These are phyloP conservation scores for Jimgerdemannia flammicorona DNA, from an alignment of 192 early-diverging fungal genomes.

Conservation along the genomic window DNA sequence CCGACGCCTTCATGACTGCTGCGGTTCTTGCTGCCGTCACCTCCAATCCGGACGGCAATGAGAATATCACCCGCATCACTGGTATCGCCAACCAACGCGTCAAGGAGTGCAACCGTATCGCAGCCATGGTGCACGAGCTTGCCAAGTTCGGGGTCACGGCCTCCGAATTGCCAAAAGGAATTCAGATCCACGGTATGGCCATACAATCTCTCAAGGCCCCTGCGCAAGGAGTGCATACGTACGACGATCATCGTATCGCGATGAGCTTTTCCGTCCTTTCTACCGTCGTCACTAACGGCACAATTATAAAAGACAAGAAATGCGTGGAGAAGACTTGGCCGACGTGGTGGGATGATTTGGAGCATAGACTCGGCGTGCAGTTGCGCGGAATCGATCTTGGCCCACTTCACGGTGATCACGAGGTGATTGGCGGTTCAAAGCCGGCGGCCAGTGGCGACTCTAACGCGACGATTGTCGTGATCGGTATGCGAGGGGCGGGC, in stretches of 20 bases:
- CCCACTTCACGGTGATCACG: background rate
- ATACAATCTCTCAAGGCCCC: slow-evolving; percentile 46
- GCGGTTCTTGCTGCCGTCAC: slow-evolving; percentile 91
- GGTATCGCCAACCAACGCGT: slow-evolving; percentile 98
- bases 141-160: slow-evolving; percentile 83
- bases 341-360: slow-evolving; percentile 95
- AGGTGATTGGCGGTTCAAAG: background rate
- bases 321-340: slow-evolving; percentile 99
- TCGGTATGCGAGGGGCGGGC: slow-evolving; percentile 99
- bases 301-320: slow-evolving; percentile 86
- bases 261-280: slow-evolving; percentile 94
- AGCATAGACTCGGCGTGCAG: slow-evolving; percentile 68
- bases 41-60: slow-evolving; percentile 31
- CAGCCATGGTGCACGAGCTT: slow-evolving; percentile 93
- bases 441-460: slow-evolving; percentile 3
- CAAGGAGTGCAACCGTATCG: slow-evolving; percentile 98
- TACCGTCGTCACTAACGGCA: slow-evolving; percentile 67
- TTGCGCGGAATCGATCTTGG: slow-evolving; percentile 54
- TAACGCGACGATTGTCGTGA: slow-evolving; percentile 74
- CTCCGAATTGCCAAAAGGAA: slow-evolving; percentile 85
- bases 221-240: slow-evolving; percentile 79
- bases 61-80: slow-evolving; percentile 76
- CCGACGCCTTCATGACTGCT: slow-evolving; percentile 97
- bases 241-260: slow-evolving; percentile 97
- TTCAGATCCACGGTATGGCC: slow-evolving; percentile 73